These are phyloP conservation scores for Collybia sordida DNA, from an alignment of 768 basidiomycete genomes.

Conservation along the genomic window DNA sequence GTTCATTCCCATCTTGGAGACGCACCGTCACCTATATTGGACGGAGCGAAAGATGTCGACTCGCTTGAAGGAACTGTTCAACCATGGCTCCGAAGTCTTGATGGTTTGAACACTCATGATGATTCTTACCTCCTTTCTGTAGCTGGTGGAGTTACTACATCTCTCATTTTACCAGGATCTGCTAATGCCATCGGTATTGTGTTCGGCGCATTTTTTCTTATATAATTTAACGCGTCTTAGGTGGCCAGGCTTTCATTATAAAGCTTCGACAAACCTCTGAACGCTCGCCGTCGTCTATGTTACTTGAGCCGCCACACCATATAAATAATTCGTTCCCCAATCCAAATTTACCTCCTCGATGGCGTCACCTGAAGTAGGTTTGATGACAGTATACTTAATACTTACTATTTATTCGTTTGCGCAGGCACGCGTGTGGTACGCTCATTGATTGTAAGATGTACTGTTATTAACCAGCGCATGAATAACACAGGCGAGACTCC, in stretches of 20 bases:
- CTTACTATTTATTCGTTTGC: constrained; percentile 2
- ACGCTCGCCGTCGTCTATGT: constrained; percentile 69
- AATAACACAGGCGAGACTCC: constrained; percentile 51
- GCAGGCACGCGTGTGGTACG: constrained; percentile 61
- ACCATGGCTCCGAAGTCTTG: constrained; percentile 72
- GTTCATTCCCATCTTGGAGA: constrained; percentile 70
- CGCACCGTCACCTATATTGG: constrained; percentile 45
- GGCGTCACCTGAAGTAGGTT: constrained; percentile 76
- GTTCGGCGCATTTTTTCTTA: background rate
- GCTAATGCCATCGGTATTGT: constrained; percentile 58
- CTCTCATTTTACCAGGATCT: constrained; percentile 75
- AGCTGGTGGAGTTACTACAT: constrained; percentile 78
- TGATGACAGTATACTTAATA: background rate
- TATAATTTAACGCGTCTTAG: constrained; percentile 25
- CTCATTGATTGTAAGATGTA: constrained; percentile 3
- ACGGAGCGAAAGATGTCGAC: constrained; percentile 56
- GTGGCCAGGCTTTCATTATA: constrained; percentile 76
- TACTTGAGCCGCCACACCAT: constrained; percentile 72
- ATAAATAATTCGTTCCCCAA: constrained; percentile 51
- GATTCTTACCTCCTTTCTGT: constrained; percentile 67
- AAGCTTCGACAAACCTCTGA: constrained; percentile 76
- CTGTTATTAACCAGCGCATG: background rate
- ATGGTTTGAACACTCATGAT: constrained; percentile 83
- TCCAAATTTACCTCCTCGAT: constrained; percentile 47
- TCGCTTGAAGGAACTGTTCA: constrained; percentile 45